These are phyloP conservation scores for Ganoderma leucocontextum DNA, from an alignment of 1,284 basidiomycete species.

Conservation along the genomic window DNA sequence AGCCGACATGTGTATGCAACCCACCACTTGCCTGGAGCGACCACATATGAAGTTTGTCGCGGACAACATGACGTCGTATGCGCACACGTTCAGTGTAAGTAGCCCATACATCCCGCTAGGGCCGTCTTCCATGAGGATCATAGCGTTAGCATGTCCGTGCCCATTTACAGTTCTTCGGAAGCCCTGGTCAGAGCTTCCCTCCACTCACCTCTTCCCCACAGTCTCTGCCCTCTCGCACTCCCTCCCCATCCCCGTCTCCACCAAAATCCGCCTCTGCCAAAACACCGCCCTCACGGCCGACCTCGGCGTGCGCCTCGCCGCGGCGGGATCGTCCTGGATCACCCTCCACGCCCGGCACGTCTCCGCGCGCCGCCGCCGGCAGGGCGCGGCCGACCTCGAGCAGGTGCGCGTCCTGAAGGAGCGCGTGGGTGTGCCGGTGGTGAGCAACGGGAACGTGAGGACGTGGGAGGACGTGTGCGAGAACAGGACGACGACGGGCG, in stretches of 20 bases:
- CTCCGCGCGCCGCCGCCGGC: constrained; percentile 68
- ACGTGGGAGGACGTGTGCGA: constrained; percentile 59
- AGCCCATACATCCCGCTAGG: too few relatives aligned
- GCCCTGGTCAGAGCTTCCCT: not conserved
- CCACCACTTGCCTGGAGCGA: too few relatives aligned
- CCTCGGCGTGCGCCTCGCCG: constrained; percentile 64
- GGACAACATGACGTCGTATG: too few relatives aligned
- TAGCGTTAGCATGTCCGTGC: too few relatives aligned
- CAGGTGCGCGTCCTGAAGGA: constrained; percentile 64
- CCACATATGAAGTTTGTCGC: too few relatives aligned
- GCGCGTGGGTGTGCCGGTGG: constrained; percentile 59
- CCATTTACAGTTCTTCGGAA: too few relatives aligned
- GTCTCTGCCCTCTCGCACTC: constrained; percentile 67
- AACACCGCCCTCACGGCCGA: constrained; percentile 61
- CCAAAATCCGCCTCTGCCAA: constrained; percentile 59
- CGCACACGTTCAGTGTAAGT: too few relatives aligned
- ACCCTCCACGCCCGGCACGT: constrained; percentile 78
- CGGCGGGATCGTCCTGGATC: constrained; percentile 69
- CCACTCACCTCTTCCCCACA: constrained; percentile 36
- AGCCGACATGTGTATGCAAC: too few relatives aligned
- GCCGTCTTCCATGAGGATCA: too few relatives aligned
- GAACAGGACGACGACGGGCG: constrained; percentile 65
- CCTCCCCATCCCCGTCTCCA: constrained; percentile 66
- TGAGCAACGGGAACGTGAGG: constrained; percentile 83
- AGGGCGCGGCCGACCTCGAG: constrained; percentile 71